Base-by-base conservation (phyloP, 2,329 filamentous ascomycete species). In the Fusarium sp. region DNA sequence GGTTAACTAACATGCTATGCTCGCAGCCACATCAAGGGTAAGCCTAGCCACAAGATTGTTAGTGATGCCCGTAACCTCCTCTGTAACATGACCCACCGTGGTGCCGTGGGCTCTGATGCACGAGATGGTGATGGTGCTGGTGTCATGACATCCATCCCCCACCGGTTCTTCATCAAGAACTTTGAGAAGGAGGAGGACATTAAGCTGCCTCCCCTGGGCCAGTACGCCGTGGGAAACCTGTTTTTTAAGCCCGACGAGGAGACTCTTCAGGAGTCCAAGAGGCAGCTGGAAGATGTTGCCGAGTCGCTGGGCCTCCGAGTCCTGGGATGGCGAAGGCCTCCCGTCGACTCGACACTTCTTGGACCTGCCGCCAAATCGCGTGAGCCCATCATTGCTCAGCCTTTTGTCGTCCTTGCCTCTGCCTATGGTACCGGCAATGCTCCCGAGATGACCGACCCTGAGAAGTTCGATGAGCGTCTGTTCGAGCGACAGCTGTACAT, bases 81-180 rank as follows among this genome's bases (percentile, higher is more conserved):
- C 71, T 99, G 96, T 88, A 98, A 99, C 88, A 99, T 99, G 96
- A 98, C 96, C 87, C 96, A 99, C 87, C 92, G 96, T 81, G 96
- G 96, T 87, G 96, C 96, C 71, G 95, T 98, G 76, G 96, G 96
- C 76, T 98, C 96, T 66, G 96, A 99, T 86, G 94, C 94, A 79
- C 92, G 96, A 86, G 96, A 99, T 81, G 96, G 96, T 80, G 96
- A 99, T 81, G 96, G 96, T 81, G 96, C 96, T 77, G 96, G 96
- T 89, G 95, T 98, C 79, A 99, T 99, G 96, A 98, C 95, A 74
- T 98, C 95, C 66, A 97, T 99, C 77, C 96, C 96, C 65, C 95
- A 98, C 86, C 94, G 91, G 83, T 98, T 99, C 86, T 98, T 99
- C 82, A 87, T 97, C 80, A 99, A 98, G 88, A 97, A 98, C 82